Conservation (phyloP, 805 yeast species). For the Diddensiella transvaalensis region DNA sequence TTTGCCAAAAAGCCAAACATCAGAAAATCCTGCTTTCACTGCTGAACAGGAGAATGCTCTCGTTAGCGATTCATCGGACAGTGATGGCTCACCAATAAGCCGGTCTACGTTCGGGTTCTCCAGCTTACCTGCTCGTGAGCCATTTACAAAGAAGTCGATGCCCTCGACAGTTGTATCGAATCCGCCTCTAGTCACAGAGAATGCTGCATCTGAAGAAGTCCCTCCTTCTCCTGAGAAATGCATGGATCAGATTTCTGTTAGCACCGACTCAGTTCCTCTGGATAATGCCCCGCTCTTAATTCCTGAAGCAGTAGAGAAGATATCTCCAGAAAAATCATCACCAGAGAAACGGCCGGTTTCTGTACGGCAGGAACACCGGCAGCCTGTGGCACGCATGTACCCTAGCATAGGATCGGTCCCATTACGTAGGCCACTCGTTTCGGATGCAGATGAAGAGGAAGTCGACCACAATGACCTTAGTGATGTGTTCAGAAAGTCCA, state of each 20-base stretch:
- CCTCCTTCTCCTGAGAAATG: too few species aligned
- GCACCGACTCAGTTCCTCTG: too few species aligned
- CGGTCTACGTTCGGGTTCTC: slow-evolving; percentile 20
- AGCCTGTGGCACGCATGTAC: not conserved
- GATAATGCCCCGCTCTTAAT: too few species aligned
- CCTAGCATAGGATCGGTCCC: not conserved
- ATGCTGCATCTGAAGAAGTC: too few species aligned
- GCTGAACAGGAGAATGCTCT: slow-evolving; percentile 1
- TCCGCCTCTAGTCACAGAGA: not conserved
- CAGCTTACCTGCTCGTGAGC: slow-evolving; percentile 20
- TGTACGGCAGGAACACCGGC: not conserved
- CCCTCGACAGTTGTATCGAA: slow-evolving; percentile 10
- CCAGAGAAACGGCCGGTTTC: not conserved
- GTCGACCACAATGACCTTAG: not conserved
- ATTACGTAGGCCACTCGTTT: not conserved
- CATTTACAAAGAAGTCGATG: slow-evolving; percentile 22
- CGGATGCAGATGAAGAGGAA: not conserved
- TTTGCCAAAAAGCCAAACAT: too few species aligned
- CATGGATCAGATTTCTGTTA: too few species aligned
- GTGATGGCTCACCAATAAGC: slow-evolving; percentile 11
- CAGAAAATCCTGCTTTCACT: not conserved
- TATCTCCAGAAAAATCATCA: not conserved
- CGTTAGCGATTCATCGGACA: slow-evolving; percentile 5
- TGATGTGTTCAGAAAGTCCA: not conserved
- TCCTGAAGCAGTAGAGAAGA: too few species aligned